Base-by-base conservation (phyloP, 2,329 filamentous ascomycete genomes). In the Ophiostoma montium region DNA sequence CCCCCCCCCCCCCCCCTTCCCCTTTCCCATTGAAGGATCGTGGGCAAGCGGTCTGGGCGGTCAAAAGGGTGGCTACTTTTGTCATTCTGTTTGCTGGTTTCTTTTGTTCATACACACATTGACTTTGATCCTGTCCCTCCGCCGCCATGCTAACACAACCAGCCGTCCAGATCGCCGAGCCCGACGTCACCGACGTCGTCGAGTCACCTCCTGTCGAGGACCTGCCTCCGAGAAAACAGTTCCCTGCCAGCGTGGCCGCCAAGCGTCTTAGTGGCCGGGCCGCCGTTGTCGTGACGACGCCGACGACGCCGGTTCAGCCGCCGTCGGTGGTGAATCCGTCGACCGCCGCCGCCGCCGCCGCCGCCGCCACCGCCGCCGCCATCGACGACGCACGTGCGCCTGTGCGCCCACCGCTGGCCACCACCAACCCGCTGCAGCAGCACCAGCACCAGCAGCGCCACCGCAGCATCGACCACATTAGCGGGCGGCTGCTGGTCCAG, bases 401-500 rank as follows among this genome's bases (percentile, higher is more conserved):
- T 6, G 18, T 53, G 43, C 49, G 46, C 43, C 47, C 54, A 23
- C 50, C 49, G 48, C 32, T 47, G 32, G 35, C 36, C 21, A 50
- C 47, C 33, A 39, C 36, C 21, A 50, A 49, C 33, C 46, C 60
- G 63, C 50, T 48, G 38, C 61, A 59, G 16, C 62, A 56, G n/a
- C 53, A 63, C 48, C 66, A 70, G 49, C 63, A 69, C 46, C 59
- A 63, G 47, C 61, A 63, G 21, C 58, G 59, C 23, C 60, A 61
- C 32, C 64, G 63, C 47, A 59, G 58, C 38, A 48, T 62, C 19
- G 65, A 69, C 48, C 56, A 59, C 27, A 58, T 60, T 36, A 70
- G 70, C 47, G 70, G 80, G 56, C 75, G 71, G 54, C 64, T 94
- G 8, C 66, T 92, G 27, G 72, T 80, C 18, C 86, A 94, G 60